Evolutionary conservation across 192 early-diverging fungal species (phyloP), one percentile per base, ranked within the genome.

Genomic region (Coemansia sp.): DNA sequence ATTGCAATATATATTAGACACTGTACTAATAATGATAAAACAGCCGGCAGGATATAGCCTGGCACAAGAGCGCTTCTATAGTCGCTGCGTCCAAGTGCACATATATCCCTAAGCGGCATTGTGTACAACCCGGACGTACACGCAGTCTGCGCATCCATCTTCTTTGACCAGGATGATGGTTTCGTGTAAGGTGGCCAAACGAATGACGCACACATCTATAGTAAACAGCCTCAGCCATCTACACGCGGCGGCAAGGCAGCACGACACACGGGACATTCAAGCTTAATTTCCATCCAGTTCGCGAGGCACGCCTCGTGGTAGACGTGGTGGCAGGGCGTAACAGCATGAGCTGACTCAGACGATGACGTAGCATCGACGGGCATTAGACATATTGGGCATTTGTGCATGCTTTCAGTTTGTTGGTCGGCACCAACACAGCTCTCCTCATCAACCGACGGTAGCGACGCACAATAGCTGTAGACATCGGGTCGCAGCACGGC

Each of bases 261-360:
- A 37, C 88, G 75, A 54, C 89, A 88, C 13, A 88, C 73, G 11
- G 88, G 88, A 61, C 89, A 88, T 65, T 92, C 90, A 20, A 92
- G 77, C 68, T 91, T 92, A 53, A 91, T 87, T 37, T 86, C 78
- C 88, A 92, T 92, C 90, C 90, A 92, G 67, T 75, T 61, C 53
- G 35, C 43, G 24, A 93, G 79, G 64, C 92, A 93, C 11, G 88
- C 86, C 0, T 88, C 83, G 69, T 93, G 92, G 71, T 89, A 93
- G 35, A 92, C 58, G 54, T 93, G 92, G 20, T 84, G 80, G 71
- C 90, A 93, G 0, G 92, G 92, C 20, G 92, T 93, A 27, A 92
- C 66, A 87, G 92, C 92, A 50, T 93, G 41, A 16, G 61, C 22
- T 3, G 20, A 16, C 18, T 62, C 81, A 12, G 77, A 38, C 51